These are phyloP conservation scores for Trichoderma asperellum DNA, from an alignment of 2,329 filamentous ascomycete genomes.

Conservation along the genomic window DNA sequence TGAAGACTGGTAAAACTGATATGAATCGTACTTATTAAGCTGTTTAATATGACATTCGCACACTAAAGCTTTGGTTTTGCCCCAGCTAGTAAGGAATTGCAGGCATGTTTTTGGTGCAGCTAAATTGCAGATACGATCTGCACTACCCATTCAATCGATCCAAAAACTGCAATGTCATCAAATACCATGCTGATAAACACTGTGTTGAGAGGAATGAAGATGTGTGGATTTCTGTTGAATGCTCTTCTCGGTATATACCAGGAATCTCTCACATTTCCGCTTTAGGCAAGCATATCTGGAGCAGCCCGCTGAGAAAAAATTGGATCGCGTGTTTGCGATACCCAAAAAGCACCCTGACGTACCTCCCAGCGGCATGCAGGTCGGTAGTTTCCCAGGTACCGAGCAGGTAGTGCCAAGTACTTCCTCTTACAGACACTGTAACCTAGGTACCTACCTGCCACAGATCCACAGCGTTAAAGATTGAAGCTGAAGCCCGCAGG, in stretches of 20 bases:
- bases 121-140: background rate
- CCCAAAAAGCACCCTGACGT: slow-evolving; percentile 3
- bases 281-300: slow-evolving; percentile 18
- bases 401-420: slow-evolving; percentile 7
- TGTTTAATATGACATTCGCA: background rate
- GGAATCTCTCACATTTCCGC: slow-evolving; percentile 5
- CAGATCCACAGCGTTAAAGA: background rate
- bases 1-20: too few species aligned
- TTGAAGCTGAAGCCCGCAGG: slow-evolving; percentile 7
- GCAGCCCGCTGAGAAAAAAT: background rate
- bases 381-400: slow-evolving; percentile 1
- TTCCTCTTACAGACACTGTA: background rate
- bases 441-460: background rate
- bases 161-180: background rate
- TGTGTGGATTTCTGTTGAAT: background rate
- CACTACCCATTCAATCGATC: background rate
- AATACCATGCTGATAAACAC: background rate
- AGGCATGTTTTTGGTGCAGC: background rate
- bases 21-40: too few species aligned
- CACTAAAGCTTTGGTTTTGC: background rate
- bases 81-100: background rate
- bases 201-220: background rate
- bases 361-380: slow-evolving; percentile 10
- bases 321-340: background rate
- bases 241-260: background rate